Evolutionary conservation across 768 basidiomycete genomes (phyloP).

Genomic region (Gloeostereum incarnatum): DNA sequence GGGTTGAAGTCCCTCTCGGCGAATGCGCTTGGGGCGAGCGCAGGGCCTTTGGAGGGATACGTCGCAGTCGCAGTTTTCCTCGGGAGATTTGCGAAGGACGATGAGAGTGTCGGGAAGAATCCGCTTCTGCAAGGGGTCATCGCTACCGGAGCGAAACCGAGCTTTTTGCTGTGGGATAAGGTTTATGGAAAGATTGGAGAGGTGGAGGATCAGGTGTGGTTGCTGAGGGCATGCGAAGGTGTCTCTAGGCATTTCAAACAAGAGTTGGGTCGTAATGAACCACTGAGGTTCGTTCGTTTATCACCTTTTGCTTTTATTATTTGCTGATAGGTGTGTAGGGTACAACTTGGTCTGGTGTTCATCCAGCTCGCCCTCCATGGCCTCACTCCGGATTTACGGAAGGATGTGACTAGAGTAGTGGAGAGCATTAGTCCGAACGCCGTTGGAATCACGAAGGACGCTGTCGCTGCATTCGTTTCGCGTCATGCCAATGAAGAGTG

Average conservation of each 20-base stretch:
- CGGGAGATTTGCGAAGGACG: constrained; percentile 46
- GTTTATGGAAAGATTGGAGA: constrained; percentile 66
- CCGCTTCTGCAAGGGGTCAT: constrained; percentile 35
- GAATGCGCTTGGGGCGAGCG: constrained; percentile 48
- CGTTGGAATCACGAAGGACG: constrained; percentile 49
- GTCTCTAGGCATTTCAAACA: constrained; percentile 33
- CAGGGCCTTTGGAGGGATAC: constrained; percentile 80
- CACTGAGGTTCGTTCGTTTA: constrained; percentile 36
- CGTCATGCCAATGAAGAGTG: constrained; percentile 25
- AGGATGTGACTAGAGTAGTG: constrained; percentile 33
- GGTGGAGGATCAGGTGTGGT: constrained; percentile 63
- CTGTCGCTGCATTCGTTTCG: constrained; percentile 36
- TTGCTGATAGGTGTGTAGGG: constrained; percentile 22
- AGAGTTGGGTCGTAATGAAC: constrained; percentile 44
- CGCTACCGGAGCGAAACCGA: constrained; percentile 56
- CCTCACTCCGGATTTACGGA: constrained; percentile 42
- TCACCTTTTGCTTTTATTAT: constrained; percentile 1
- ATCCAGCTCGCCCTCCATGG: constrained; percentile 62
- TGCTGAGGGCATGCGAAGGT: constrained; percentile 56
- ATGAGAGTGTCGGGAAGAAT: constrained; percentile 39
- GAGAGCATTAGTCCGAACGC: constrained; percentile 34
- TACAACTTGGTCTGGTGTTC: constrained; percentile 55
- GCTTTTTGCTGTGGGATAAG: constrained; percentile 84
- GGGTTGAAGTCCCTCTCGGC: constrained; percentile 56
- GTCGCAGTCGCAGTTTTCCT: constrained; percentile 62